Evolutionary conservation across 2,329 filamentous ascomycete genomes (phyloP), one percentile per base, ranked within the genome.

Genomic region (Pseudogymnoascus sp.): DNA sequence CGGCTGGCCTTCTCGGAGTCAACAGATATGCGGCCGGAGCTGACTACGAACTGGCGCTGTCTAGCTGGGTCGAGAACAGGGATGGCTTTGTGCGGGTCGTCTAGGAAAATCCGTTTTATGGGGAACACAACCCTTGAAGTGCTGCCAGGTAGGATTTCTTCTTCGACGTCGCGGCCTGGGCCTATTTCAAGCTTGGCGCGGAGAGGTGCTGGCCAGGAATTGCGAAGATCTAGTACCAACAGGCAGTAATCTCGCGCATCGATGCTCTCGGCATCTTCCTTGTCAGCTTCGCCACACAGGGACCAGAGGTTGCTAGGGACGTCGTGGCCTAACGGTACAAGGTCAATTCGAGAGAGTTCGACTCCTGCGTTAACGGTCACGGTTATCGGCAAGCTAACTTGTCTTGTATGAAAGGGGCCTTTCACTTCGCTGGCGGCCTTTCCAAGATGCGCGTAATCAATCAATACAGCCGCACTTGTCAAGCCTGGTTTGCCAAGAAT

Each of bases 1-100:
- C 92, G 81, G 63, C 82, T 88, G 11, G 86, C 83, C 35, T 89
- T 84, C 74, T 97, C 92, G 43, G 82, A 83, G 65, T 94, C 90
- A 0, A 90, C 89, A 0, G 88, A 87, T 61, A 92, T 84, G 68
- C 89, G 89, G 70, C 85, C 86, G 14, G 86, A 84, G 73, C 89
- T 94, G 43, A 96, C 90, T 30, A 97, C 90, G 68, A 96, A 97
- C 70, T 97, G 92, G n/a, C 92, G 84, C 70, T 91, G 88, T n/a
- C 88, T 86, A 0, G 87, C 86, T 0, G 88, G 88, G 66, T 93
- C 92, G 8, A 96, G 79, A 1, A 86, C 87, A 0, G 92, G 92
- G 38, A 97, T 89, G 1, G 87, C 79, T 1, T 86, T 86, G 69
- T 92, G 85, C 2, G 90, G 86, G 64, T 94, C 84, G n/a, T 86